Evolutionary conservation across 2,329 filamentous ascomycete genomes (phyloP).

Genomic region (Emericellopsis atlantica): DNA sequence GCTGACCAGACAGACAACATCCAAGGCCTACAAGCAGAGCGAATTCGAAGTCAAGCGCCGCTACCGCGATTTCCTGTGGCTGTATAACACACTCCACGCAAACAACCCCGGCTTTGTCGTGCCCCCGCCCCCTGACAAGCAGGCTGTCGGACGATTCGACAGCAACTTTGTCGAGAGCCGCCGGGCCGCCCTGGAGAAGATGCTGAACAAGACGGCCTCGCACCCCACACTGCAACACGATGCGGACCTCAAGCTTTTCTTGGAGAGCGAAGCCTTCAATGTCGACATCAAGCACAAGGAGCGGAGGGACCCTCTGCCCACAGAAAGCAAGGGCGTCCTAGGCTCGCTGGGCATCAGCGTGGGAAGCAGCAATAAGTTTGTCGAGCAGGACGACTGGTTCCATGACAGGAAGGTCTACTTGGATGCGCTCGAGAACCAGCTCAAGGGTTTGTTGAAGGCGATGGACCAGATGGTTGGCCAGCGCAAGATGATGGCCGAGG

Average conservation of each 20-base stretch:
- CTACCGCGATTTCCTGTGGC: constrained; percentile 95
- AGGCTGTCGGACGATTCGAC: constrained; percentile 92
- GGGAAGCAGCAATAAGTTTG: constrained; percentile 73
- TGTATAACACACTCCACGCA: constrained; percentile 86
- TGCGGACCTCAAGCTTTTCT: constrained; percentile 84
- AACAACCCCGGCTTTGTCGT: constrained; percentile 95
- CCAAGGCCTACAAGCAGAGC: constrained; percentile 84
- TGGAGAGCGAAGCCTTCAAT: constrained; percentile 93
- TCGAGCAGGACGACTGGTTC: constrained; percentile 99
- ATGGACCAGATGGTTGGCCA: constrained; percentile 89
- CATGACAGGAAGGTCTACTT: constrained; percentile 92
- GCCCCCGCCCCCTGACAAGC: constrained; percentile 92
- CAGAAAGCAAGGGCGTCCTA: constrained; percentile 88
- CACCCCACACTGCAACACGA: constrained; percentile 90
- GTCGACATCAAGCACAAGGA: constrained; percentile 97
- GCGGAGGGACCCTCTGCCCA: constrained; percentile 70
- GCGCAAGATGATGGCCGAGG: constrained; percentile 85
- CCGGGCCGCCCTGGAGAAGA: constrained; percentile 83
- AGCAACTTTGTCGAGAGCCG: constrained; percentile 92
- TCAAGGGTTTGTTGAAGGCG: constrained; percentile 81
- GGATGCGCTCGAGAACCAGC: constrained; percentile 82
- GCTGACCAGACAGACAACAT: constrained; percentile 55
- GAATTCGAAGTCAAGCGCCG: constrained; percentile 90
- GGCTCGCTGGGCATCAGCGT: constrained; percentile 72
- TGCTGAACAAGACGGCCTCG: constrained; percentile 90